Evolutionary conservation across 768 basidiomycete species (phyloP).

Genomic region (Suillus subluteus): DNA sequence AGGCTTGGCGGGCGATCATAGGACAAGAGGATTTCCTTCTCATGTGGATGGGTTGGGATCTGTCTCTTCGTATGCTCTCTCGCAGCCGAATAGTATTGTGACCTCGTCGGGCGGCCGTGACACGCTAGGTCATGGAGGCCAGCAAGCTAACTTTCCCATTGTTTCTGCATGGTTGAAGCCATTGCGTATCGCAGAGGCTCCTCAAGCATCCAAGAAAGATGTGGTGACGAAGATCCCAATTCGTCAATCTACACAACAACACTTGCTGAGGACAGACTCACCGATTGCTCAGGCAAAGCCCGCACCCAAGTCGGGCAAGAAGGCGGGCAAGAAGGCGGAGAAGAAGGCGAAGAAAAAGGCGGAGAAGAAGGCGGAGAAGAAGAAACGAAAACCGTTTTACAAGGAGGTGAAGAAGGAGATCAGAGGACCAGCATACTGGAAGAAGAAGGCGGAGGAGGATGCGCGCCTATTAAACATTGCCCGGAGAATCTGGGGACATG

Average conservation of each 20-base stretch:
- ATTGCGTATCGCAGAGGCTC: not conserved
- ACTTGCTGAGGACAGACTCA: not conserved
- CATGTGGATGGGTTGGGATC: not conserved
- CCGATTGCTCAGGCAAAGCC: not conserved
- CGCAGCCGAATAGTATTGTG: not conserved
- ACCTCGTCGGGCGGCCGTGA: not conserved
- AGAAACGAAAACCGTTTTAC: not conserved
- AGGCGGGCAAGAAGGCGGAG: not conserved
- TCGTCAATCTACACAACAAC: not conserved
- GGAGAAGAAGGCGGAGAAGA: not conserved
- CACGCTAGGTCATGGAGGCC: not conserved
- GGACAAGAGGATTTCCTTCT: not conserved
- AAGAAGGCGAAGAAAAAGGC: not conserved
- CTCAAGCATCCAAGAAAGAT: not conserved
- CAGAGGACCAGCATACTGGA: not conserved
- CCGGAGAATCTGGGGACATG: not conserved
- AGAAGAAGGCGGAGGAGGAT: not conserved
- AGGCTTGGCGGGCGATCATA: not conserved
- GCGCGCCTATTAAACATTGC: not conserved
- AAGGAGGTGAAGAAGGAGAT: not conserved
- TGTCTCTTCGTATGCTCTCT: not conserved
- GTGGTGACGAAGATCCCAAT: not conserved
- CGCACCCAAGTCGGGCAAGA: not conserved
- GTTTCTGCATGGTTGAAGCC: not conserved
- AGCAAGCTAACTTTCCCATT: not conserved